A percentile compares a stretch with the other conserved stretches of the same genome.
These are phyloP conservation scores for Fusarium chlamydosporum DNA, from an alignment of 2,329 filamentous ascomycete genomes.

Conservation along the genomic window DNA sequence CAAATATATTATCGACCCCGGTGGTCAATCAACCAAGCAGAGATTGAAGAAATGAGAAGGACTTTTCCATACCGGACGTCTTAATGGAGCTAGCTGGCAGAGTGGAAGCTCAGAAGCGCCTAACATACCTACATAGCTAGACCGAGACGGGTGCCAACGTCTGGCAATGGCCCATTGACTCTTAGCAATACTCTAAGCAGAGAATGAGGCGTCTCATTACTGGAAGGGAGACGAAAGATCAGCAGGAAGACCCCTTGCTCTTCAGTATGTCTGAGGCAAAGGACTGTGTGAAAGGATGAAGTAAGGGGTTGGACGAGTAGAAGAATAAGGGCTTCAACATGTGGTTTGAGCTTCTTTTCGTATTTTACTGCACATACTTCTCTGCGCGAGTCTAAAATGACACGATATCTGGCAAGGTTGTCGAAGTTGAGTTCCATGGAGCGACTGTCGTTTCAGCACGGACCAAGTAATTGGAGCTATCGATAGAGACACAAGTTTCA, in stretches of 20 bases:
- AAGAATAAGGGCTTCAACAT: too few relatives aligned
- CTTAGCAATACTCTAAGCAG: background rate
- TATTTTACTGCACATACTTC: too few relatives aligned
- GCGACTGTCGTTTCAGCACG: too few relatives aligned
- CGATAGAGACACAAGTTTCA: too few relatives aligned
- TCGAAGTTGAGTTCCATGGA: too few relatives aligned
- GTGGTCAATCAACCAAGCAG: background rate
- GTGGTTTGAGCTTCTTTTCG: too few relatives aligned
- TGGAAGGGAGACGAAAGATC: background rate
- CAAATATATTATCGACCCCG: background rate
- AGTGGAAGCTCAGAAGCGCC: slow-evolving; percentile 2
- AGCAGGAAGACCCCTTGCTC: slow-evolving; percentile 1
- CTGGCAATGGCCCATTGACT: background rate
- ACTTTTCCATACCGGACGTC: slow-evolving; percentile 3
- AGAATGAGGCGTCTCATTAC: background rate
- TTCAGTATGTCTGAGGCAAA: too few relatives aligned
- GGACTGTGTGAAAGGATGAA: too few relatives aligned
- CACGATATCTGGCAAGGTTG: too few relatives aligned
- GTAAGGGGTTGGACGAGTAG: too few relatives aligned
- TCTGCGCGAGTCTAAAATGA: too few relatives aligned
- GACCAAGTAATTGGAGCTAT: too few relatives aligned
- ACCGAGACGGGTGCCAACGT: background rate
- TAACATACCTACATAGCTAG: slow-evolving; percentile 1
- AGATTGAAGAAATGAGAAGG: background rate
- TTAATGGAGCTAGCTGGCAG: slow-evolving; percentile 2